Evolutionary conservation across 306 rosid genomes (phyloP), one percentile per base, ranked within the genome.

Genomic region (Trifolium fragiferum): DNA sequence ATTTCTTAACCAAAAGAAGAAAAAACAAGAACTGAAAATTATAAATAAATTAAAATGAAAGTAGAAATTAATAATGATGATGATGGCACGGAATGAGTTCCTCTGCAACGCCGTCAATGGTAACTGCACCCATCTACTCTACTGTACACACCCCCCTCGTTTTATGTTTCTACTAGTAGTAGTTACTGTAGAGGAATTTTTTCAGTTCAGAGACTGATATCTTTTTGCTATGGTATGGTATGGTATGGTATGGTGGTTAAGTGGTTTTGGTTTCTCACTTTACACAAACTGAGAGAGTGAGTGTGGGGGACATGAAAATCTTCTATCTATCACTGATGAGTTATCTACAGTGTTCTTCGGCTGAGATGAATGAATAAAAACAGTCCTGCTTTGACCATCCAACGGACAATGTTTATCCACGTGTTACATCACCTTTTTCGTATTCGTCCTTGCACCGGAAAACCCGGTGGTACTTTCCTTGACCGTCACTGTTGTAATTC

Each of bases 21-120:
- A 77, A 46, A 47, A 70, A 68, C 14, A 5, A n/a, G n/a, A n/a
- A n/a, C n/a, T n/a, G n/a, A n/a, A n/a, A n/a, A n/a, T n/a, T n/a
- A n/a, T n/a, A n/a, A n/a, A n/a, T n/a, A n/a, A n/a, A n/a, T n/a
- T n/a, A n/a, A n/a, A 69, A 43, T 21, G 44, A 19, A 15, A 54
- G 10, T 47, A 84, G 89, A 92, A 86, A 82, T 78, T 76, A 37
- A 7, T 37, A 7, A 37, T 7, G 40, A 86, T 85, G 92, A 37
- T 7, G 40, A 86, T 85, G 92, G 89, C 89, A 87, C 87, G 86
- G 90, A 93, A 89, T 86, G 86, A 83, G 92, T 88, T 91, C 84
- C 76, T 77, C 96, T 94, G 96, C 90, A 72, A 88, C 97, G 98
- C 98, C 98, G 97, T 90, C 96, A 94, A 94, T 86, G 91, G 88